phyloP scores from a whole-genome alignment of 352 stramenopile species.

The Plasmopara muralis region DNA sequence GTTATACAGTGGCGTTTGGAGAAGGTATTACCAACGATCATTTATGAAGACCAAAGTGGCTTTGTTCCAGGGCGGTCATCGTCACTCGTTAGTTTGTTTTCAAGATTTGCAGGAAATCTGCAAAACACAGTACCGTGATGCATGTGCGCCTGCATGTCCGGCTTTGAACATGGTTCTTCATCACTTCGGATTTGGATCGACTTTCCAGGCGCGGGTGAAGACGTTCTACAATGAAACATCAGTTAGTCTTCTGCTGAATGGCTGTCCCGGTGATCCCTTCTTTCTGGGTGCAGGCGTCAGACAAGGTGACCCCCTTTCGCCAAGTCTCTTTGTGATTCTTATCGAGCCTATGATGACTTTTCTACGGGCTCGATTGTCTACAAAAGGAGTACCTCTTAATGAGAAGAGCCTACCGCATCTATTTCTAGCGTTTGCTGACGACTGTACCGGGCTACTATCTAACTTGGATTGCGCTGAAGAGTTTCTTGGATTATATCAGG shows the following conservation, averaged over 20 bases:
- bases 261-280: slow-evolving; percentile 2
- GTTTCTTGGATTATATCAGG: slow-evolving; percentile 9
- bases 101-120: slow-evolving; percentile 4
- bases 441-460: slow-evolving; percentile 10
- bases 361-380: not conserved
- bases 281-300: slow-evolving; percentile 7
- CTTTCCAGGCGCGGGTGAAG: slow-evolving; percentile 7
- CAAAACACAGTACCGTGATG: not conserved
- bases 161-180: too few relatives aligned
- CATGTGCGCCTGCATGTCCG: not conserved
- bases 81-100: slow-evolving; percentile 3
- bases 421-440: slow-evolving; percentile 7
- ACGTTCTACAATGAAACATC: slow-evolving; percentile 7
- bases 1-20: too few relatives aligned
- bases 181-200: too few relatives aligned
- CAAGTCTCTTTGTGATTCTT: slow-evolving; percentile 12
- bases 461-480: not conserved
- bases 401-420: not conserved
- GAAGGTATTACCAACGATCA: not conserved
- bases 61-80: slow-evolving; percentile 8
- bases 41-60: slow-evolving; percentile 12
- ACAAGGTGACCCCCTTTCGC: slow-evolving; percentile 14
- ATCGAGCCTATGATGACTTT: slow-evolving; percentile 16
- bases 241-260: slow-evolving; percentile 7
- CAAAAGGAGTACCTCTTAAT: not conserved